phyloP scores from a whole-genome alignment of 441 rosid species.

The Syzygium malaccense region DNA sequence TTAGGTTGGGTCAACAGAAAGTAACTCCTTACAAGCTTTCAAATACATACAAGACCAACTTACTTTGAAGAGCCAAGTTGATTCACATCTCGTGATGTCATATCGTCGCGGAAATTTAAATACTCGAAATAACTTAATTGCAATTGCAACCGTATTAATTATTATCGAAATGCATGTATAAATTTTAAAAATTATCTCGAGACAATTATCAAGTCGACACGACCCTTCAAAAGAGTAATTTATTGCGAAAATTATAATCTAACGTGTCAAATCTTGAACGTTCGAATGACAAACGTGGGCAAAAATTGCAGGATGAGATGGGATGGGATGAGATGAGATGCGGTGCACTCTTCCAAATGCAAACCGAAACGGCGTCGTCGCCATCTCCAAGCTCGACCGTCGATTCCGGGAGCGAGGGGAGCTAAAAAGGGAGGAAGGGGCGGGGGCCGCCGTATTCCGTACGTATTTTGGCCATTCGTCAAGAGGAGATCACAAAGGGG shows the following conservation, averaged over 20 bases:
- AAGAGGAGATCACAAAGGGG: not conserved
- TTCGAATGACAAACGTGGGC: not conserved
- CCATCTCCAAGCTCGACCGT: not conserved
- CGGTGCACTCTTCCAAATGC: not conserved
- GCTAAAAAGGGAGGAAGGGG: not conserved
- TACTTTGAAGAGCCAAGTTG: not conserved
- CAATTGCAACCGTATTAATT: not conserved
- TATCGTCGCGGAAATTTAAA: not conserved
- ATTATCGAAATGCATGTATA: not conserved
- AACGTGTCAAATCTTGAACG: not conserved
- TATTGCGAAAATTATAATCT: not conserved
- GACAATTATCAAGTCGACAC: not conserved
- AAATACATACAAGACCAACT: too few relatives aligned
- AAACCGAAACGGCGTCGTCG: not conserved
- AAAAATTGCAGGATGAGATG: not conserved
- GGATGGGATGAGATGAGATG: not conserved
- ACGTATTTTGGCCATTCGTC: not conserved
- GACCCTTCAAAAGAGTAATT: not conserved
- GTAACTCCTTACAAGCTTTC: too few relatives aligned
- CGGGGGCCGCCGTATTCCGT: not conserved
- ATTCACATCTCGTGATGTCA: not conserved
- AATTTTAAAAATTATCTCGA: too few relatives aligned
- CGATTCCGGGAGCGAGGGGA: not conserved
- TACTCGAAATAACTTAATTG: rapidly evolving
- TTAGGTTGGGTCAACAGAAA: not conserved